phyloP scores from a whole-genome alignment of 2,329 filamentous ascomycete genomes.

The Cladosporium sp. region DNA sequence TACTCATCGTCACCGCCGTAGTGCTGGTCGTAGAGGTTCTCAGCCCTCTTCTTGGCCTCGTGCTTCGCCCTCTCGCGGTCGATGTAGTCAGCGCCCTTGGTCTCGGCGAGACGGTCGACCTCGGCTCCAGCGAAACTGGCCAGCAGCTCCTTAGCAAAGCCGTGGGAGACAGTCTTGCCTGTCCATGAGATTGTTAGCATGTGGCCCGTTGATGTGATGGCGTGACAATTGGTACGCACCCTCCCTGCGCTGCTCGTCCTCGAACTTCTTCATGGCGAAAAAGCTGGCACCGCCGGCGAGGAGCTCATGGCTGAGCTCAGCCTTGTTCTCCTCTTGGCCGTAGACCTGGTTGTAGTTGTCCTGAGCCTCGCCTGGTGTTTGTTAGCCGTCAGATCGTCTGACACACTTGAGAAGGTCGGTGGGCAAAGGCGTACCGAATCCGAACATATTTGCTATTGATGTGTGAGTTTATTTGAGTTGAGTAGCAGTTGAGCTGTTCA shows the following conservation, averaged over 20 bases:
- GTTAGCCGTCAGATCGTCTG: too few species aligned
- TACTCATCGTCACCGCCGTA: conserved; percentile 41
- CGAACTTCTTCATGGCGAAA: conserved; percentile 71
- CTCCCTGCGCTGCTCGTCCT: conserved; percentile 64
- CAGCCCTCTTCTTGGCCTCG: conserved; percentile 37
- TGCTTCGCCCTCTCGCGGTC: conserved; percentile 44
- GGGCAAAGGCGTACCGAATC: conserved; percentile 33
- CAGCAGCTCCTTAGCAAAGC: conserved; percentile 71
- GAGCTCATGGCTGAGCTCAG: conserved; percentile 64
- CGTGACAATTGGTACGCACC: conserved; percentile 40
- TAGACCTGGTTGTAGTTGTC: conserved; percentile 52
- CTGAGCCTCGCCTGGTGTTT: conserved; percentile 44
- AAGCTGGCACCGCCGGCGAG: conserved; percentile 71
- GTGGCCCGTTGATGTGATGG: background rate
- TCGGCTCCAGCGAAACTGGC: conserved; percentile 67
- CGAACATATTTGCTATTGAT: conserved; percentile 37
- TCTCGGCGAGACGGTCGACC: conserved; percentile 66
- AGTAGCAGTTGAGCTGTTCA: background rate
- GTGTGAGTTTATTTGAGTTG: background rate
- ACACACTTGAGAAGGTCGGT: too few species aligned
- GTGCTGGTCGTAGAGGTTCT: conserved; percentile 45
- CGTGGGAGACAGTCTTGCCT: conserved; percentile 62
- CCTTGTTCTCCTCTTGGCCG: conserved; percentile 47
- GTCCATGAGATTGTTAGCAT: conserved; percentile 53
- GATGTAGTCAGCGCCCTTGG: conserved; percentile 45